These are phyloP conservation scores for Carpinus viminea DNA, from an alignment of 306 rosid genomes.

Conservation along the genomic window DNA sequence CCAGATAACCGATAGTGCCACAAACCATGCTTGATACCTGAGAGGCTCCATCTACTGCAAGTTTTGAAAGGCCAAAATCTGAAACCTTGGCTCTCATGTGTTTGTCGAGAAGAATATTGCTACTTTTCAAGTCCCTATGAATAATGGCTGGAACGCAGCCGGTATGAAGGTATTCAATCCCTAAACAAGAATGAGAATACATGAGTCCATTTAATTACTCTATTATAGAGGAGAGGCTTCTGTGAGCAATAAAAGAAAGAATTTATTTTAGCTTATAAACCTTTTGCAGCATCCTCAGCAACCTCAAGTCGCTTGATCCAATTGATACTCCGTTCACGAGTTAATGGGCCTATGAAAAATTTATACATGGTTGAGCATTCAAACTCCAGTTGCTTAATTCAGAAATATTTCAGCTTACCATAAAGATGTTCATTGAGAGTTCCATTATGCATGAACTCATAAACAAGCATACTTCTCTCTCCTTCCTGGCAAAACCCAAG, in stretches of 20 bases:
- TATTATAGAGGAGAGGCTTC: neutral
- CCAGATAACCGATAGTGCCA: conserved; percentile 94
- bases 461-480: conserved; percentile 75
- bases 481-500: conserved; percentile 90
- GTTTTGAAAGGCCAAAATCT: conserved; percentile 97
- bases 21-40: conserved; percentile 96
- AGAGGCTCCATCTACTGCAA: conserved; percentile 91
- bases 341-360: conserved; percentile 61
- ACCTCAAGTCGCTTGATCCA: conserved; percentile 96
- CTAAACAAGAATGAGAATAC: conserved; percentile 48
- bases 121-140: conserved; percentile 93
- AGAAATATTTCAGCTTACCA: conserved; percentile 54
- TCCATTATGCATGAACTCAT: conserved; percentile 98
- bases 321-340: conserved; percentile 59
- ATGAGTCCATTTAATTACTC: conserved; percentile 14
- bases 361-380: conserved; percentile 18
- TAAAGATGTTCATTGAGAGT: conserved; percentile 99
- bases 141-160: conserved; percentile 93
- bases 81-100: conserved; percentile 94
- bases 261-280: conserved; percentile 37
- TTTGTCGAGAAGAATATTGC: conserved; percentile 90
- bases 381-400: conserved; percentile 18
- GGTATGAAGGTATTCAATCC: conserved; percentile 96
- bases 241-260: conserved; percentile 4
- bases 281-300: conserved; percentile 98